These are phyloP conservation scores for Schwanniomyces polymorphus DNA, from an alignment of 805 yeast genomes.

Conservation along the genomic window DNA sequence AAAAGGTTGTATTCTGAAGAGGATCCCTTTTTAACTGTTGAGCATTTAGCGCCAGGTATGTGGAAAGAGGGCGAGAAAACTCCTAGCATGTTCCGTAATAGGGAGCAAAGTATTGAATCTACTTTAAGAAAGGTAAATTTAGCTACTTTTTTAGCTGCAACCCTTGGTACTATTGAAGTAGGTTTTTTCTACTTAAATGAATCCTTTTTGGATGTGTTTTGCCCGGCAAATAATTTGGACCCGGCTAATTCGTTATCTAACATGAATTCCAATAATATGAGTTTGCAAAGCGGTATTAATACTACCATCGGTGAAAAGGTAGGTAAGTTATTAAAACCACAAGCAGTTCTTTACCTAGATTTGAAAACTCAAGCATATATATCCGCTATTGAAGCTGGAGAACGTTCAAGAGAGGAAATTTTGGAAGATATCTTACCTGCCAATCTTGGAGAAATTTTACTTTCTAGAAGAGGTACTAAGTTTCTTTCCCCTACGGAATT, in stretches of 20 bases:
- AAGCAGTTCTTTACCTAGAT: slow-evolving; percentile 77
- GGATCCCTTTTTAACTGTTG: slow-evolving; percentile 71
- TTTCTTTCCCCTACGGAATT: slow-evolving; percentile 70
- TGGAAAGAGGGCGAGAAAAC: slow-evolving; percentile 65
- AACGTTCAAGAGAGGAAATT: slow-evolving; percentile 62
- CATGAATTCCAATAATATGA: slow-evolving; percentile 29
- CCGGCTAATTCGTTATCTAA: slow-evolving; percentile 44
- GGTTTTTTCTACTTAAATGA: slow-evolving; percentile 88
- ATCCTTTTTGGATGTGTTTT: slow-evolving; percentile 81
- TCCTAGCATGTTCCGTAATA: slow-evolving; percentile 56
- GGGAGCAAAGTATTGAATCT: slow-evolving; percentile 60
- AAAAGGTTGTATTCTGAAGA: slow-evolving; percentile 67
- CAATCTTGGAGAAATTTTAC: slow-evolving; percentile 51
- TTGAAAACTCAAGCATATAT: slow-evolving; percentile 94
- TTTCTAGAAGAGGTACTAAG: slow-evolving; percentile 31
- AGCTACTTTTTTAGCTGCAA: slow-evolving; percentile 85
- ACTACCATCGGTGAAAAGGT: slow-evolving; percentile 38
- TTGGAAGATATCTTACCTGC: slow-evolving; percentile 75
- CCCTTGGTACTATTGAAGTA: slow-evolving; percentile 78
- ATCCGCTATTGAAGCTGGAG: slow-evolving; percentile 72
- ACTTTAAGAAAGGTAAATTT: slow-evolving; percentile 82
- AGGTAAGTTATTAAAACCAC: slow-evolving; percentile 73
- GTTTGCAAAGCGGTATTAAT: slow-evolving; percentile 33
- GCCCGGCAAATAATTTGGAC: slow-evolving; percentile 65
- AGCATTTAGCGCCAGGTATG: slow-evolving; percentile 68